Conservation (phyloP, 1,284 basidiomycete genomes). For the Trichosporon coremiiforme region DNA sequence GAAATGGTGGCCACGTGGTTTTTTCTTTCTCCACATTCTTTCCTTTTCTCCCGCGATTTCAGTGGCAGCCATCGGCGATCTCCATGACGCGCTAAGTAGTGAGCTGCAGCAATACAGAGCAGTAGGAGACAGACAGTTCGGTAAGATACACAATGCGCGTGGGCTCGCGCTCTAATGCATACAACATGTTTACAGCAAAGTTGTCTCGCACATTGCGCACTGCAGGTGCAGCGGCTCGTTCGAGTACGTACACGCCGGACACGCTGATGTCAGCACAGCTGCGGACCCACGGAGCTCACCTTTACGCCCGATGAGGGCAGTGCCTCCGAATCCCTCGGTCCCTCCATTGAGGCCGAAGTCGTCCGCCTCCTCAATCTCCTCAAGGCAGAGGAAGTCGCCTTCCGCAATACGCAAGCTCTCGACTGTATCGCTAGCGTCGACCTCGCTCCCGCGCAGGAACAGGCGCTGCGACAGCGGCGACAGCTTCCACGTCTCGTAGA, state of each 20-base stretch:
- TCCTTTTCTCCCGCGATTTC: too few relatives aligned
- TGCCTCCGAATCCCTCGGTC: constrained; percentile 48
- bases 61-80: too few relatives aligned
- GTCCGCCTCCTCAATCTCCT: constrained; percentile 35
- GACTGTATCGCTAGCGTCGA: constrained; percentile 40
- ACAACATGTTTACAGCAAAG: neutral
- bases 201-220: constrained; percentile 36
- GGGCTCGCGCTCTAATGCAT: too few relatives aligned
- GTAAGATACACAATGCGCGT: too few relatives aligned
- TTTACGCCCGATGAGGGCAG: constrained; percentile 39
- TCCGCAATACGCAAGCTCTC: constrained; percentile 35
- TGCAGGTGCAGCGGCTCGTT: constrained; percentile 32
- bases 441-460: constrained; percentile 33
- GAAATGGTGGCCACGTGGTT: neutral
- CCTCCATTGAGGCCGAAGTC: constrained; percentile 34
- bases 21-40: neutral
- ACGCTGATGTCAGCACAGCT: constrained; percentile 31
- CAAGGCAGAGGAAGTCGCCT: constrained; percentile 36
- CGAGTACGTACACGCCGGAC: constrained; percentile 38
- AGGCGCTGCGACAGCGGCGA: constrained; percentile 41
- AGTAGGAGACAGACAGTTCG: too few relatives aligned
- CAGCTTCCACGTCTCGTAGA: constrained; percentile 33
- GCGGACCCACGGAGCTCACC: constrained; percentile 36
- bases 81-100: too few relatives aligned
- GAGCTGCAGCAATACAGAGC: too few relatives aligned